A percentile compares a stretch with the other conserved stretches of the same genome.
These are phyloP conservation scores for Irpex sp. DNA, from an alignment of 1,284 basidiomycete species.

Conservation along the genomic window DNA sequence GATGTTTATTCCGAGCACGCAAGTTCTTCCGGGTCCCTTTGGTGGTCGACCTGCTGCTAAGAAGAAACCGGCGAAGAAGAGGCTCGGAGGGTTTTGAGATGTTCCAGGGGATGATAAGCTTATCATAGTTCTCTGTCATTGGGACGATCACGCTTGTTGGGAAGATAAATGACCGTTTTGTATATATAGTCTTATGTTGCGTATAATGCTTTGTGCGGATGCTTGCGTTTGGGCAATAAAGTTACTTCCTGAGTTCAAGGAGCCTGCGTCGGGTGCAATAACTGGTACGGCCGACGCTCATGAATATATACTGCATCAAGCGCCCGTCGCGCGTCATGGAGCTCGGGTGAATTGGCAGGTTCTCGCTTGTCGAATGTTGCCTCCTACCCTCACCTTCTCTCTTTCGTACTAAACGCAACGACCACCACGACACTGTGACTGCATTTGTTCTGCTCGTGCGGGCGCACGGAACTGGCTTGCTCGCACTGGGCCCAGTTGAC, in stretches of 20 bases:
- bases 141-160: background rate
- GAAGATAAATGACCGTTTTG: background rate
- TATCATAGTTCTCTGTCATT: background rate
- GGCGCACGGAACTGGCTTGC: slow-evolving; percentile 59
- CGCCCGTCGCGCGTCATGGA: background rate
- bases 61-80: slow-evolving; percentile 65
- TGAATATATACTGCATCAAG: background rate
- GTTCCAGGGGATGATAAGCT: background rate
- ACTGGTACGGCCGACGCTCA: background rate
- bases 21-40: slow-evolving; percentile 67
- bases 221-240: background rate
- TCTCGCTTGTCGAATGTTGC: background rate
- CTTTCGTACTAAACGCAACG: slow-evolving; percentile 7
- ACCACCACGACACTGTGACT: slow-evolving; percentile 18
- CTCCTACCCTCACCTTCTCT: slow-evolving; percentile 6
- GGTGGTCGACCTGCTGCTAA: slow-evolving; percentile 56
- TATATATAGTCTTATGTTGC: background rate
- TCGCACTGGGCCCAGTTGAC: slow-evolving; percentile 43
- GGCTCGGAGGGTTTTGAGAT: slow-evolving; percentile 73
- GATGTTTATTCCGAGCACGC: slow-evolving; percentile 52
- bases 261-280: background rate
- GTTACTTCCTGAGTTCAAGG: background rate
- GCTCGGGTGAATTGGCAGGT: background rate
- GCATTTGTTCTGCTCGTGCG: slow-evolving; percentile 38
- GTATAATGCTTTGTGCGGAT: background rate